Base-by-base conservation (phyloP, 78 protist species). In the Neovahlkampfia damariscottae region DNA sequence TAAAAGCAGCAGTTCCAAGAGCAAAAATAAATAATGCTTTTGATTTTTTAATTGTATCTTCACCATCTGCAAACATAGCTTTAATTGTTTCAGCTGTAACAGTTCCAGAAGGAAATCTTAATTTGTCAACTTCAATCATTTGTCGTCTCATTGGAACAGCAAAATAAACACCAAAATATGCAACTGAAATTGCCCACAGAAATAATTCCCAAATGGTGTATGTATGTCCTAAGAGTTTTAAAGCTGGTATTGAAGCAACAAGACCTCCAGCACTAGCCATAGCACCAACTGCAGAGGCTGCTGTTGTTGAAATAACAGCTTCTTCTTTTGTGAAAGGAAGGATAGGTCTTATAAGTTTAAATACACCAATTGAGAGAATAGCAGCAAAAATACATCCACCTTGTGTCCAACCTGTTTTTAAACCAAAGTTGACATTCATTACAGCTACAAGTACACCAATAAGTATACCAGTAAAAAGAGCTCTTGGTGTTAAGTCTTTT, bases 101-200 rank as follows among this genome's bases (percentile, higher is more conserved):
- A 7, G 91, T 78, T 2, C 94, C 94, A 0, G 94, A 89, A 8
- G 94, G 94, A 28, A 89, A 89, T 71, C 78, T 69, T 19, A 89
- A 67, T 76, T 89, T 89, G 78, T 89, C 94, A 2, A 84, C 83
- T 3, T 87, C 39, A 5, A 89, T 87, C 10, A 82, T 84, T 41
- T 89, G 89, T 19, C 70, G 78, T 7, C 93, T 50, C 19, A 89
- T 80, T 6, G 93, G 93, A 31, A 89, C 93, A 1, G 93, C 90
- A 68, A 89, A 79, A 71, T 86, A 89, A 5, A 84, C 81, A 29
- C 93, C 93, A 84, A 89, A 87, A 38, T 76, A 85, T 2, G 86
- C 84, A 72, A 89, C 62, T n/a, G 84, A 66, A 4, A 88, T 40
- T 8, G 89, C 27, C 91, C 91, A 87, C 0, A 83, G 77, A 4